Conservation (phyloP, 345 rosid species). For the Kandelia obovata region DNA sequence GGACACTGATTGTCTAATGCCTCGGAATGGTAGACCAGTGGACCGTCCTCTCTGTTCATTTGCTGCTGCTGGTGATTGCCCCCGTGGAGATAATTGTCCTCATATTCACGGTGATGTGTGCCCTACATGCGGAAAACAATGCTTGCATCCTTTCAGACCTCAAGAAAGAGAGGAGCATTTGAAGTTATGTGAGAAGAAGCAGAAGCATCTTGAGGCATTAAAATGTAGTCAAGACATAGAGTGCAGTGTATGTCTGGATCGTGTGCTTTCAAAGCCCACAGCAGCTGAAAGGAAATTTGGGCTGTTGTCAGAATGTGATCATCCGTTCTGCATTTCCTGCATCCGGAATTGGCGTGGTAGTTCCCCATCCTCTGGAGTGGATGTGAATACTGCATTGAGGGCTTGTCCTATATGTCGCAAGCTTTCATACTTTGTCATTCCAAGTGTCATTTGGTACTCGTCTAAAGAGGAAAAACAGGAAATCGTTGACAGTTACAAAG, state of each 20-base stretch:
- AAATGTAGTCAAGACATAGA: constrained; percentile 61
- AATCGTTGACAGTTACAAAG: constrained; percentile 75
- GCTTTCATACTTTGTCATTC: constrained; percentile 88
- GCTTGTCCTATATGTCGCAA: constrained; percentile 95
- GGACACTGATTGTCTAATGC: constrained; percentile 31
- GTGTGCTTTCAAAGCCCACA: constrained; percentile 63
- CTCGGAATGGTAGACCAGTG: constrained; percentile 41
- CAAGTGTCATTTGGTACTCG: constrained; percentile 89
- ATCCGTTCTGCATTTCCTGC: constrained; percentile 89
- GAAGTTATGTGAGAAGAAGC: constrained; percentile 66
- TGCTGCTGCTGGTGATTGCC: constrained; percentile 85
- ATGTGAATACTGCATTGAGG: constrained; percentile 74
- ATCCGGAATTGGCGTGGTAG: constrained; percentile 87
- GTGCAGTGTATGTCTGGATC: constrained; percentile 75
- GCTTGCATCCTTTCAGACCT: constrained; percentile 83
- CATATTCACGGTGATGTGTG: constrained; percentile 87
- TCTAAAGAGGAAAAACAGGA: constrained; percentile 75
- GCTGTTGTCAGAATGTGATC: constrained; percentile 88
- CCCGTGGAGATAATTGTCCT: constrained; percentile 74
- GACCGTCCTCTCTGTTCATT: constrained; percentile 76
- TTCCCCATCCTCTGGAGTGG: constrained; percentile 85
- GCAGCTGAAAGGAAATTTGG: constrained; percentile 80
- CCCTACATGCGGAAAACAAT: constrained; percentile 72
- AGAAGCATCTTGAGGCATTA: constrained; percentile 63
- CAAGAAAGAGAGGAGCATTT: constrained; percentile 78